Percentiles rank a stretch among this genome's conserved stretches.
Conservation (phyloP, 129 eudicot genomes). For the Gnaphalium uliginosum region DNA sequence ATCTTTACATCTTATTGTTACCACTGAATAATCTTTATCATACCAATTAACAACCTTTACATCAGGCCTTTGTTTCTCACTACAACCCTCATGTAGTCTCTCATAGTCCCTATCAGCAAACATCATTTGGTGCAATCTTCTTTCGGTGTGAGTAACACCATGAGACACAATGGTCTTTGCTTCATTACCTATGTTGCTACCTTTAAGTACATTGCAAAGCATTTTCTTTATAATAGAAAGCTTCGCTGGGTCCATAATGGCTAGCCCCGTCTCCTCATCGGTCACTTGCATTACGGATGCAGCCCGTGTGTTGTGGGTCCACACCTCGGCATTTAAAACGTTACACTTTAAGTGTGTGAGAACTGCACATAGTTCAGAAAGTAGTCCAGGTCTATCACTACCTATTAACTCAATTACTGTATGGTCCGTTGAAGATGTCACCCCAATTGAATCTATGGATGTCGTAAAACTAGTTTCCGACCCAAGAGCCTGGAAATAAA, state of each 20-base stretch:
- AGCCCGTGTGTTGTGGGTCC: constrained; percentile 99
- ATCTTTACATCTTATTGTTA: constrained; percentile 84
- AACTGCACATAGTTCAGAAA: constrained; percentile 91
- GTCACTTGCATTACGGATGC: constrained; percentile 93
- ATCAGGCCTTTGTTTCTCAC: constrained; percentile 61
- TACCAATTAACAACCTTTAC: constrained; percentile 89
- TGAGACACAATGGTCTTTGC: constrained; percentile 79
- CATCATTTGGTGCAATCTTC: constrained; percentile 97
- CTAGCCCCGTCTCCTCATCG: constrained; percentile 60
- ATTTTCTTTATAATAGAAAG: constrained; percentile 67
- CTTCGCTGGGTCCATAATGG: constrained; percentile 70
- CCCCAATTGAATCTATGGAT: constrained; percentile 76
- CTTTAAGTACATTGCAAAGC: constrained; percentile 79
- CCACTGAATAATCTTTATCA: constrained; percentile 88
- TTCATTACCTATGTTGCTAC: constrained; percentile 62
- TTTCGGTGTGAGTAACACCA: constrained; percentile 71
- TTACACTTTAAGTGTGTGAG: constrained; percentile 92
- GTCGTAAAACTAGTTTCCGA: constrained; percentile 78
- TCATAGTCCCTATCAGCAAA: constrained; percentile 90
- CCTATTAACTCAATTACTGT: constrained; percentile 88
- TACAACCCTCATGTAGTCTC: constrained; percentile 38
- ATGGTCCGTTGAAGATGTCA: constrained; percentile 64
- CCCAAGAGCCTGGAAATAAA: constrained; percentile 59
- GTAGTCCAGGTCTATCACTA: constrained; percentile 86
- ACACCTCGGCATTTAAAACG: constrained; percentile 87